Conservation (phyloP, 768 basidiomycete species). For the Pulveroboletus sp. region DNA sequence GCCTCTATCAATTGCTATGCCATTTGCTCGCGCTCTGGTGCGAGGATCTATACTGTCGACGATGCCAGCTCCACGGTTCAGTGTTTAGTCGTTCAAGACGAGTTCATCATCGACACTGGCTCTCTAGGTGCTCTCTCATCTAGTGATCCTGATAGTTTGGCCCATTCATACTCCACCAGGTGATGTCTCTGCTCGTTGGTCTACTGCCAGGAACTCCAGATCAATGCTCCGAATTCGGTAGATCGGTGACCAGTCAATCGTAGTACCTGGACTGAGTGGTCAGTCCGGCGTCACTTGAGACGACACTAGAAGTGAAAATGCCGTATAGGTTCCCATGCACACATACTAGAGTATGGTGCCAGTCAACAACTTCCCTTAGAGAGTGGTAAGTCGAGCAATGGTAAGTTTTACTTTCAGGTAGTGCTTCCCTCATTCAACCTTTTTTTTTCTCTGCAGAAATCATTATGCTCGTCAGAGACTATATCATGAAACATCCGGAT, state of each 20-base stretch:
- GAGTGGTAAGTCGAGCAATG: conserved; percentile 54
- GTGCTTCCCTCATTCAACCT: not conserved
- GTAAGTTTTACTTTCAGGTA: conserved; percentile 27
- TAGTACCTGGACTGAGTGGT: conserved; percentile 74
- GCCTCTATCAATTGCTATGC: conserved; percentile 41
- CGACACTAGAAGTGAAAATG: not conserved
- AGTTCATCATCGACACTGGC: conserved; percentile 50
- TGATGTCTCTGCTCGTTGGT: conserved; percentile 40
- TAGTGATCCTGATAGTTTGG: not conserved
- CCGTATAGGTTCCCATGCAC: conserved; percentile 68
- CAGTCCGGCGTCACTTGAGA: conserved; percentile 21
- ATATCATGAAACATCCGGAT: conserved; percentile 55
- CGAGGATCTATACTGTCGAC: conserved; percentile 67
- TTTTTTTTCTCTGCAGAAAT: conserved; percentile 42
- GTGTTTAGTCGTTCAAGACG: conserved; percentile 56
- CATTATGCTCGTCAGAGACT: conserved; percentile 54
- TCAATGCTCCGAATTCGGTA: conserved; percentile 40
- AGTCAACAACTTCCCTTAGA: conserved; percentile 59
- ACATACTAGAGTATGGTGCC: conserved; percentile 76
- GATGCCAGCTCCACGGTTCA: conserved; percentile 44
- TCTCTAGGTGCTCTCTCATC: conserved; percentile 42
- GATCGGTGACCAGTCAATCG: conserved; percentile 51
- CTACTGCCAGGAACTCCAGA: conserved; percentile 19
- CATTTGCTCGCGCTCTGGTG: conserved; percentile 52
- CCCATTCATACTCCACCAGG: conserved; percentile 27